Conservation (phyloP, 768 basidiomycete species). For the Leccinum broughii region DNA sequence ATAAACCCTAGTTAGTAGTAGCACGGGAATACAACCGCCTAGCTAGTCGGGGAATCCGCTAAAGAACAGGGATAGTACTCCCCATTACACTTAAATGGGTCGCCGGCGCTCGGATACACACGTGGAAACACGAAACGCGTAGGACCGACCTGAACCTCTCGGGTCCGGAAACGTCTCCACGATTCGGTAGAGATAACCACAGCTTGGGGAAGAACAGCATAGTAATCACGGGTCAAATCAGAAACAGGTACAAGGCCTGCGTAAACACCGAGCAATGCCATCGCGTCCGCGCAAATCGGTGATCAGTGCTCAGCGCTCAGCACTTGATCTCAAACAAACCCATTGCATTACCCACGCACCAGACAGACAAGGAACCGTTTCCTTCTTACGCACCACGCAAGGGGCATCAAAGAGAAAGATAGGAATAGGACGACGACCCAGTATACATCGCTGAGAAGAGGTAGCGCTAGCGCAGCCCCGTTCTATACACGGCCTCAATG, state of each 20-base stretch:
- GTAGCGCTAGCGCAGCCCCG: background rate
- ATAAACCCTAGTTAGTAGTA: too few relatives aligned
- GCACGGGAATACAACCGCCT: too few relatives aligned
- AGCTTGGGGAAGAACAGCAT: background rate
- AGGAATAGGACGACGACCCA: background rate
- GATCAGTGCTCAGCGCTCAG: background rate
- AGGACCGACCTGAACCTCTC: too few relatives aligned
- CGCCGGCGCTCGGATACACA: background rate
- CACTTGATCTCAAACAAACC: background rate
- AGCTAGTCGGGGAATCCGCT: background rate
- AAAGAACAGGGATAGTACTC: background rate
- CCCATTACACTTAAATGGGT: background rate
- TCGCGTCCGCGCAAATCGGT: background rate
- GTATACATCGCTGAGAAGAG: constrained; percentile 12
- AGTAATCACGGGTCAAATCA: background rate
- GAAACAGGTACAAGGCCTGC: background rate
- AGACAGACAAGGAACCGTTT: background rate
- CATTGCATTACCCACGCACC: background rate
- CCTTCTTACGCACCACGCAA: background rate
- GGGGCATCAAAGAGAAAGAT: background rate
- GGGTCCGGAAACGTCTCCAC: background rate
- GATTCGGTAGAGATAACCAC: background rate
- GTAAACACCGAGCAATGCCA: background rate
- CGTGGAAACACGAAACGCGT: background rate
- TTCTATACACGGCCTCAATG: constrained; percentile 35